Evolutionary conservation across 2,329 filamentous ascomycete species (phyloP).

Genomic region (Thermothelomyces thermophilus): DNA sequence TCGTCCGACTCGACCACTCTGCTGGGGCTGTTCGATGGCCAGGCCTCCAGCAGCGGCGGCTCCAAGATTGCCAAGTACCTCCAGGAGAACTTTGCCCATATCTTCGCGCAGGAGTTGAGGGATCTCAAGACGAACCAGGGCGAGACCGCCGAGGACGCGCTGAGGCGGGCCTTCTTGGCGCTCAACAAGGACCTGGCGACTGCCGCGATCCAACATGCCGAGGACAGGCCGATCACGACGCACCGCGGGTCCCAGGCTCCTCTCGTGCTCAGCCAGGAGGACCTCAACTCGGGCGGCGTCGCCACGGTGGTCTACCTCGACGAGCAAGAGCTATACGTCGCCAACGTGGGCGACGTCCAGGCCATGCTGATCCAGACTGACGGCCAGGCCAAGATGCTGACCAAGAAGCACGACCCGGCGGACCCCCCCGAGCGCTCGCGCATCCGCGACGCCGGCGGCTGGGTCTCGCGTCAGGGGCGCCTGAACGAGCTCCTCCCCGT

Average conservation of each 20-base stretch:
- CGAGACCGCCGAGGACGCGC: slow-evolving; percentile 75
- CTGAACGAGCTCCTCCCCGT: slow-evolving; percentile 88
- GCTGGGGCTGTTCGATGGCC: slow-evolving; percentile 92
- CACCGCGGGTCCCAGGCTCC: slow-evolving; percentile 63
- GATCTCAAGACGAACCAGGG: slow-evolving; percentile 57
- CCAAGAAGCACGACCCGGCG: slow-evolving; percentile 87
- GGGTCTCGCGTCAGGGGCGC: slow-evolving; percentile 89
- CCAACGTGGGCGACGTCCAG: slow-evolving; percentile 92
- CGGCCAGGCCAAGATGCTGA: slow-evolving; percentile 75
- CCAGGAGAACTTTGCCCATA: slow-evolving; percentile 88
- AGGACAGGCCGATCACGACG: slow-evolving; percentile 60
- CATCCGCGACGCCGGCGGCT: slow-evolving; percentile 90
- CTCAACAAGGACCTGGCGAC: slow-evolving; percentile 93
- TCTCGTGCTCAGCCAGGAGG: slow-evolving; percentile 77
- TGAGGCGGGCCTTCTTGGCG: slow-evolving; percentile 77
- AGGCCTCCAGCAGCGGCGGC: slow-evolving; percentile 79
- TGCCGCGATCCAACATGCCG: slow-evolving; percentile 70
- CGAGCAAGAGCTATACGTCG: slow-evolving; percentile 84
- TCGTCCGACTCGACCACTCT: slow-evolving; percentile 85
- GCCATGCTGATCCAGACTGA: slow-evolving; percentile 92
- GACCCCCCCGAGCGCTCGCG: slow-evolving; percentile 76
- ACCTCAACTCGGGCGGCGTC: slow-evolving; percentile 82
- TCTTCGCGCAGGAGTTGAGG: slow-evolving; percentile 77
- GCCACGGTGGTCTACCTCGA: slow-evolving; percentile 88
- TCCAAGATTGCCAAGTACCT: slow-evolving; percentile 95